A percentile compares a stretch with the other conserved stretches of the same genome.
phyloP scores from a whole-genome alignment of 1,284 basidiomycete species.

The Pseudozyma sp. region DNA sequence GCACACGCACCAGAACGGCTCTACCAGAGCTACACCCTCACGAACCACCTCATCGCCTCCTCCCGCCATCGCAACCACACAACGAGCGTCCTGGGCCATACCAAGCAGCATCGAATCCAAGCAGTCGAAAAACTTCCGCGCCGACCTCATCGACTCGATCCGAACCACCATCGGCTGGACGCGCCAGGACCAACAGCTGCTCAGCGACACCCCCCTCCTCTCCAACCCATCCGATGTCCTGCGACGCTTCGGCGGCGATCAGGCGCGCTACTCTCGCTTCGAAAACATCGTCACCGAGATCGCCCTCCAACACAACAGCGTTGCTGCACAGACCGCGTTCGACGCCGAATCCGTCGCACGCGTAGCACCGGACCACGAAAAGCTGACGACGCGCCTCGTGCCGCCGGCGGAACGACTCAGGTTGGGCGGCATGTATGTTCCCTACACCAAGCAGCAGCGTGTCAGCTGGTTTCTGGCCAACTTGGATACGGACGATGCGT shows the following conservation, averaged over 20 bases:
- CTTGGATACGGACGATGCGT: constrained; percentile 37
- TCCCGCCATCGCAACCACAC: neutral
- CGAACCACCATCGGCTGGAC: constrained; percentile 44
- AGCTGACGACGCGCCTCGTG: constrained; percentile 16
- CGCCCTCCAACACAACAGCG: neutral
- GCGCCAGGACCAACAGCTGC: constrained; percentile 24
- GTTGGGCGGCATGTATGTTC: constrained; percentile 40
- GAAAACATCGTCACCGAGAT: constrained; percentile 2
- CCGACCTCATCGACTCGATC: constrained; percentile 36
- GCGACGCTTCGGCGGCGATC: constrained; percentile 5
- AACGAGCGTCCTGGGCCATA: constrained; percentile 16
- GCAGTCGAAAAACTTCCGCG: constrained; percentile 29
- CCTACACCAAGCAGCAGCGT: constrained; percentile 43
- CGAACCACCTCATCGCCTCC: neutral
- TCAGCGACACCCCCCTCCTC: constrained; percentile 9
- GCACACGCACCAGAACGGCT: constrained; percentile 5
- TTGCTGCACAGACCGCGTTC: neutral
- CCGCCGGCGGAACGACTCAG: constrained; percentile 28
- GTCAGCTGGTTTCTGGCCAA: constrained; percentile 45
- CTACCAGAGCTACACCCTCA: neutral
- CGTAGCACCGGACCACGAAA: constrained; percentile 1
- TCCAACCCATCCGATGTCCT: neutral
- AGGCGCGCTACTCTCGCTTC: neutral
- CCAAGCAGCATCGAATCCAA: constrained; percentile 11
- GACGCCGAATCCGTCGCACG: neutral